Conservation (phyloP, 176 grass and related monocot genomes). For the Zoysia pacifica region DNA sequence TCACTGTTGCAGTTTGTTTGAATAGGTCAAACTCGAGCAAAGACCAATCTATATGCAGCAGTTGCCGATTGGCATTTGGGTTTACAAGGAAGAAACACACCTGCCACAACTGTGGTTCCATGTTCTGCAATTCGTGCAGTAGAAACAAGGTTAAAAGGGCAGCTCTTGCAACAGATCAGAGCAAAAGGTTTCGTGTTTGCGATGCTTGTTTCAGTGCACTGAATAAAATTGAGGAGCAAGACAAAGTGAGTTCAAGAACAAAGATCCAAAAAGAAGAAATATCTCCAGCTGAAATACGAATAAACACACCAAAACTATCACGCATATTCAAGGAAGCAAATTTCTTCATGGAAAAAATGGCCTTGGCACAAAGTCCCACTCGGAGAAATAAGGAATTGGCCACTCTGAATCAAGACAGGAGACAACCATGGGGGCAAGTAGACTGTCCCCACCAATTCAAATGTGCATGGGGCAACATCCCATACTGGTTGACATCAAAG, state of each 20-base stretch:
- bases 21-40: conserved; percentile 76
- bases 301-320: conserved; percentile 66
- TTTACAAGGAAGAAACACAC: conserved; percentile 89
- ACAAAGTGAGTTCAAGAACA: conserved; percentile 33
- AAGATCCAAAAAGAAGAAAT: conserved; percentile 47
- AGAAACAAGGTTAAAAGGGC: conserved; percentile 65
- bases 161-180: conserved; percentile 73
- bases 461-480: conserved; percentile 37
- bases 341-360: conserved; percentile 57
- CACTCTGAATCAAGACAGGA: conserved; percentile 19
- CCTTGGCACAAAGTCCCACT: conserved; percentile 38
- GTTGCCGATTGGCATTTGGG: conserved; percentile 65
- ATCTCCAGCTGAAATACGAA: conserved; percentile 50
- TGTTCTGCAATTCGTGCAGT: conserved; percentile 93
- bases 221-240: conserved; percentile 40
- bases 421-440: conserved; percentile 75
- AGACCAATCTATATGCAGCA: conserved; percentile 75
- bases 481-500: conserved; percentile 13
- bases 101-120: conserved; percentile 89
- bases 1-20: conserved; percentile 72
- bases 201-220: conserved; percentile 77
- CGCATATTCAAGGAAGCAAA: conserved; percentile 69
- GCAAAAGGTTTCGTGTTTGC: conserved; percentile 71
- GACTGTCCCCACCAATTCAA: conserved; percentile 68
- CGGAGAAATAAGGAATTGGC: conserved; percentile 44